phyloP scores from a whole-genome alignment of 192 early-diverging fungal species.

The Phlyctochytrium arcticum region DNA sequence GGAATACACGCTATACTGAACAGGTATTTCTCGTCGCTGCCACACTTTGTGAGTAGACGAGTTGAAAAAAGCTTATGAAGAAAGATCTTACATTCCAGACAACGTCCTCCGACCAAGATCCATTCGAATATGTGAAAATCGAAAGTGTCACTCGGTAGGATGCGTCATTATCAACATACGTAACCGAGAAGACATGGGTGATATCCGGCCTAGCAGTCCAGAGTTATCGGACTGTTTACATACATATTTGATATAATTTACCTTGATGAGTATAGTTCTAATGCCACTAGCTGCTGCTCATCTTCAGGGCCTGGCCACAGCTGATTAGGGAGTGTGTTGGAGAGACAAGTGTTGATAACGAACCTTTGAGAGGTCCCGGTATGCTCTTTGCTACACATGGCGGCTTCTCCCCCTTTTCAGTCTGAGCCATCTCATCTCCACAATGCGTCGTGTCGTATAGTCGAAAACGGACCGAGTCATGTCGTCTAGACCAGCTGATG shows the following conservation, averaged over 20 bases:
- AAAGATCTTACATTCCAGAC: conserved; percentile 3
- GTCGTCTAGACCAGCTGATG: no score
- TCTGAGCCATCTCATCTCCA: neutral
- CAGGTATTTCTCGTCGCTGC: neutral
- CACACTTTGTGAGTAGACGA: neutral
- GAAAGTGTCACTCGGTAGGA: conserved; percentile 7
- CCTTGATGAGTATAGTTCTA: conserved; percentile 8
- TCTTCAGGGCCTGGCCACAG: neutral
- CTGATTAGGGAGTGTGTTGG: neutral
- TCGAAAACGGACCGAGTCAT: neutral
- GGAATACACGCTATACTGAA: conserved; percentile 1
- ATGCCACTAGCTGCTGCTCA: neutral
- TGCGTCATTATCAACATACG: neutral
- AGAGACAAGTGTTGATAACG: no score
- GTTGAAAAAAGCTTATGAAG: neutral
- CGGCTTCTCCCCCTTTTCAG: neutral
- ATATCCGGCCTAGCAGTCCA: neutral
- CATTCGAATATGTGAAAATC: conserved; percentile 8
- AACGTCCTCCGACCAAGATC: conserved; percentile 15
- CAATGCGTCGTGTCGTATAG: neutral
- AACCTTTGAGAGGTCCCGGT: neutral
- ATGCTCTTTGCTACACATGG: neutral
- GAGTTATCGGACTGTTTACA: neutral
- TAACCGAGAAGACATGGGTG: conserved; percentile 5
- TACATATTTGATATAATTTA: neutral